These are phyloP conservation scores for Rosa rugosa DNA, from an alignment of 306 rosid genomes.

Conservation along the genomic window DNA sequence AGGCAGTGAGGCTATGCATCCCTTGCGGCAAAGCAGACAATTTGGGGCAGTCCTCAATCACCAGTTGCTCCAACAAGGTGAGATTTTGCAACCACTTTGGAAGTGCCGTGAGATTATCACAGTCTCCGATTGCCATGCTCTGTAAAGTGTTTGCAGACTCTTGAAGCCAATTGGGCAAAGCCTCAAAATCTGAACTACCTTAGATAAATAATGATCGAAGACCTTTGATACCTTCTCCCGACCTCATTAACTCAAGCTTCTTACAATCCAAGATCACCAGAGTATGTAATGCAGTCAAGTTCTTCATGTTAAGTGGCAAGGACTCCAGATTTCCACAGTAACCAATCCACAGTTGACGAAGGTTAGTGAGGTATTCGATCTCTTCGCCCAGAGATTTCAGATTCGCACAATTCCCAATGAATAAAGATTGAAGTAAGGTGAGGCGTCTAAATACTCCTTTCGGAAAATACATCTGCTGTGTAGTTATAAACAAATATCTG, in stretches of 20 bases:
- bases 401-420: background rate
- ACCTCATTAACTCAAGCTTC: constrained; percentile 1
- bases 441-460: background rate
- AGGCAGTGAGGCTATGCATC: background rate
- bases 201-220: background rate
- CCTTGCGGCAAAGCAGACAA: background rate
- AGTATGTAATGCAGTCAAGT: constrained; percentile 21
- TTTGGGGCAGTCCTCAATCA: background rate
- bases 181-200: background rate
- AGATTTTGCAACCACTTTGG: constrained; percentile 33
- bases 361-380: background rate
- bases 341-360: background rate
- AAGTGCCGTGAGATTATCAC: constrained; percentile 7
- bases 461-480: background rate
- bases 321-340: constrained; percentile 6
- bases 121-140: background rate
- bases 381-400: background rate
- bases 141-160: constrained; percentile 21
- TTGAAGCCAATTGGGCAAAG: constrained; percentile 36
- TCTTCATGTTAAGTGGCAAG: constrained; percentile 17
- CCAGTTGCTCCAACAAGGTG: background rate
- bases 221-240: background rate
- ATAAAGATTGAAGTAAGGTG: background rate
- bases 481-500: background rate
- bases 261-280: background rate